Evolutionary conservation across 306 rosid species (phyloP).

Genomic region (Clitoria ternatea): DNA sequence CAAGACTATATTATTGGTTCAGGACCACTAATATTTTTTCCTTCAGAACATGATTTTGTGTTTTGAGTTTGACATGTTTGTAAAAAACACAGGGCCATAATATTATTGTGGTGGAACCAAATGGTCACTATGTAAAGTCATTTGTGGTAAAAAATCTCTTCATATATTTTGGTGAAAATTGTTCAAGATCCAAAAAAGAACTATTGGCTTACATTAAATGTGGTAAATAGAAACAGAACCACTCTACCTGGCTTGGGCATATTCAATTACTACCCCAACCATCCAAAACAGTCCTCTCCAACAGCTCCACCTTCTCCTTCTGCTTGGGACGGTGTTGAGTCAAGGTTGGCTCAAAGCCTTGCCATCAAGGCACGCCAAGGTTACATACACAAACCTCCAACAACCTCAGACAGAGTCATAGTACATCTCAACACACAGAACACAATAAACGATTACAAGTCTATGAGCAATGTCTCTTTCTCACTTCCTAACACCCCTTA

Average conservation of each 20-base stretch:
- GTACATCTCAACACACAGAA: conserved; percentile 83
- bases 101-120: conserved; percentile 90
- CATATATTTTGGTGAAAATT: conserved; percentile 71
- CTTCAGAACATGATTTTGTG: no score
- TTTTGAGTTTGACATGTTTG: background rate
- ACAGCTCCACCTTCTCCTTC: conserved; percentile 54
- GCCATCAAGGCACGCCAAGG: conserved; percentile 54
- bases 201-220: conserved; percentile 66
- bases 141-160: conserved; percentile 62
- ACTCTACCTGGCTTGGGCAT: conserved; percentile 63
- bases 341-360: conserved; percentile 56
- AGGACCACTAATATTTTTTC: no score
- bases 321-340: conserved; percentile 40
- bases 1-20: no score
- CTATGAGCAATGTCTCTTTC: conserved; percentile 74
- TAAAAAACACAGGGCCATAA: conserved; percentile 63
- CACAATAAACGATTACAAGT: conserved; percentile 24
- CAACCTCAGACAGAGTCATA: conserved; percentile 60
- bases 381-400: conserved; percentile 50
- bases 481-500: conserved; percentile 70
- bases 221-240: conserved; percentile 54
- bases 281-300: conserved; percentile 53
- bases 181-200: conserved; percentile 73
- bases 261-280: conserved; percentile 83
- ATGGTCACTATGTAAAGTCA: conserved; percentile 87